These are phyloP conservation scores for Gleditsia sinensis DNA, from an alignment of 306 rosid genomes.

Conservation along the genomic window DNA sequence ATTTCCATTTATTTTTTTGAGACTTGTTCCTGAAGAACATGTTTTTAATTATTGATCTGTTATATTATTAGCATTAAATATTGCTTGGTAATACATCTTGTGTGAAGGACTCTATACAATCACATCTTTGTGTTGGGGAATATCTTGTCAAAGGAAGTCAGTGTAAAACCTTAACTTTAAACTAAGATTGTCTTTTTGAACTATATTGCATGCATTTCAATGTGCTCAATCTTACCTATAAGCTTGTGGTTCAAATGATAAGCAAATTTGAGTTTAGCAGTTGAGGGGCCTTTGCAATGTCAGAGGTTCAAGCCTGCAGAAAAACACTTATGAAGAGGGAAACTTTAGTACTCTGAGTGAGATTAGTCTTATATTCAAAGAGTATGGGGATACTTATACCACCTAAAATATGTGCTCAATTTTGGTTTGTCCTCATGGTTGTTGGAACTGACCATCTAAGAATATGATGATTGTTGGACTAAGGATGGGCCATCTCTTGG, in stretches of 20 bases:
- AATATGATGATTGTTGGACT: constrained; percentile 20
- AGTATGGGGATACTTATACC: no score
- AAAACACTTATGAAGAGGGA: no score
- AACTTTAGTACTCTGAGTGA: no score
- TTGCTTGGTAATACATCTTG: constrained; percentile 15
- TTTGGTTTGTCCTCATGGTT: constrained; percentile 1
- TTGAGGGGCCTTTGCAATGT: no score
- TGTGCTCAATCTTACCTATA: background rate
- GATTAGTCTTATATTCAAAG: no score
- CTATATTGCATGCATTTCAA: constrained; percentile 20
- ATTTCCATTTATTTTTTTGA: constrained; percentile 20
- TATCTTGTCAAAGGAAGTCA: constrained; percentile 21
- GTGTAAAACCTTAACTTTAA: constrained; percentile 2
- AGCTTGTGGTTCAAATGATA: no score
- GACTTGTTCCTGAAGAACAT: background rate
- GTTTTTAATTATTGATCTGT: constrained; percentile 2
- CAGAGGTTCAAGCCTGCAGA: no score
- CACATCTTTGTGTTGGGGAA: constrained; percentile 5
- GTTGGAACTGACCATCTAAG: constrained; percentile 6
- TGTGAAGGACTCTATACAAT: constrained; percentile 19
- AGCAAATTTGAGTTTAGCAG: no score
- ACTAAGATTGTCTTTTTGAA: background rate
- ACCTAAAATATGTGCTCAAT: background rate
- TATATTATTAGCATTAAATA: constrained; percentile 12
- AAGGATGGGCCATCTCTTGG: constrained; percentile 8